Evolutionary conservation across 352 stramenopile genomes (phyloP).

Genomic region (Phytopythium helicoides): DNA sequence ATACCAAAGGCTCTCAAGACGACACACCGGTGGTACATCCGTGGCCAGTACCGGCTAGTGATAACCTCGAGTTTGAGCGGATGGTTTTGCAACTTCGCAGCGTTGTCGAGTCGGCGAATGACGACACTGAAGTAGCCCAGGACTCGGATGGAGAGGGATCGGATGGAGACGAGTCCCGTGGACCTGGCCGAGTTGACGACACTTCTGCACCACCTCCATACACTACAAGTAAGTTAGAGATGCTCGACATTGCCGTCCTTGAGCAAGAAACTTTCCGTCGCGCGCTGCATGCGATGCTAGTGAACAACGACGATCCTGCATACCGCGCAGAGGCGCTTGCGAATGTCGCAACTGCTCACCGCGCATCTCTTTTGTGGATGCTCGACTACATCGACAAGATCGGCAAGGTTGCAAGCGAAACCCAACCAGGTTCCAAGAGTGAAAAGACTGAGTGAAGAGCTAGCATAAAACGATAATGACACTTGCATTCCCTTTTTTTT

Average conservation of each 20-base stretch:
- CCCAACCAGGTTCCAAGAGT: not conserved
- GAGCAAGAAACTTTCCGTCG: conserved; percentile 40
- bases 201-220: conserved; percentile 28
- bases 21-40: conserved; percentile 3
- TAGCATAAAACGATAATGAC: not conserved
- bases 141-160: conserved; percentile 1
- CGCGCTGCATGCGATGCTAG: conserved; percentile 22
- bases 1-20: conserved; percentile 18
- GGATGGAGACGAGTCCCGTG: not conserved
- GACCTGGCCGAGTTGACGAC: conserved; percentile 4
- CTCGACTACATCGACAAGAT: conserved; percentile 11
- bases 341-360: conserved; percentile 4
- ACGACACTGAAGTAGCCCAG: conserved; percentile 24
- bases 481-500: conserved; percentile 1
- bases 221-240: conserved; percentile 4
- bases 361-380: conserved; percentile 14
- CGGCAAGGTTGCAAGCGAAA: not conserved
- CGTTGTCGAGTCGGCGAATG: conserved; percentile 40
- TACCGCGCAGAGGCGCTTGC: conserved; percentile 1
- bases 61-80: conserved; percentile 67
- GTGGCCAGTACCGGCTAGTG: conserved; percentile 12
- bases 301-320: not conserved
- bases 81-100: conserved; percentile 77
- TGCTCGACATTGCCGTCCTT: conserved; percentile 22
- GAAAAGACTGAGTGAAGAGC: not conserved